Evolutionary conservation across 371 early-diverging fungal genomes (phyloP), one percentile per base, ranked within the genome.

Genomic region (Neoconidiobolus thromboides): DNA sequence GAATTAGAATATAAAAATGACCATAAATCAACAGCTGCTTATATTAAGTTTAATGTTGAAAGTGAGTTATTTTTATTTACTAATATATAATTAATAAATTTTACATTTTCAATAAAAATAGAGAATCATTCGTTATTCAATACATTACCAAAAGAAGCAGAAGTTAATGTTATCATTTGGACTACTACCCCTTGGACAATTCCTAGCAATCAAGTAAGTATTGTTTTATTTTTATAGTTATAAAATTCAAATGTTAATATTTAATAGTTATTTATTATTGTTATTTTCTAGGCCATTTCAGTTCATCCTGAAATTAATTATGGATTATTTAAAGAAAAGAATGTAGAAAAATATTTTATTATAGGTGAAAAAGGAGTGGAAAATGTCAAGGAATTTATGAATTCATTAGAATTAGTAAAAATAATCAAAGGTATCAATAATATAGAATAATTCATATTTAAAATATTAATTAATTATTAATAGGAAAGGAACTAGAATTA

Each of bases 131-230:
- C 26, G 26, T 26, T 26, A 26, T 26, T 26, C 26, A 26, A 26
- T 26, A 26, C 26, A 26, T 26, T 26, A 26, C 26, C 26, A 26
- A 26, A 26, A 26, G 26, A 26, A 26, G 26, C 26, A 26, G 26
- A 26, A 26, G 26, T 26, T 26, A 26, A 26, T 54, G 77, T 85
- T 3, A 68, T 93, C 4, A 81, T 89, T 6, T 96, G 96, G 96
- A 95, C 96, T 0, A 96, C 97, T 0, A 96, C 97, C 0, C 96
- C 97, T 0, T 95, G 94, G 94, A 94, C 95, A 1, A 67, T 95
- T 3, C 93, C 93, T 0, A 83, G 93, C 26, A 94, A 95, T 68
- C 71, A 74, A 46, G 74, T 73, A 74, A 60, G 38, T 26, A 26
- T 42, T 2, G 1, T n/a, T 57, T 39, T 14, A 15, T 12, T 50